Evolutionary conservation across 305 asterid genomes (phyloP), one percentile per base, ranked within the genome.

Genomic region (Rubia balearica): DNA sequence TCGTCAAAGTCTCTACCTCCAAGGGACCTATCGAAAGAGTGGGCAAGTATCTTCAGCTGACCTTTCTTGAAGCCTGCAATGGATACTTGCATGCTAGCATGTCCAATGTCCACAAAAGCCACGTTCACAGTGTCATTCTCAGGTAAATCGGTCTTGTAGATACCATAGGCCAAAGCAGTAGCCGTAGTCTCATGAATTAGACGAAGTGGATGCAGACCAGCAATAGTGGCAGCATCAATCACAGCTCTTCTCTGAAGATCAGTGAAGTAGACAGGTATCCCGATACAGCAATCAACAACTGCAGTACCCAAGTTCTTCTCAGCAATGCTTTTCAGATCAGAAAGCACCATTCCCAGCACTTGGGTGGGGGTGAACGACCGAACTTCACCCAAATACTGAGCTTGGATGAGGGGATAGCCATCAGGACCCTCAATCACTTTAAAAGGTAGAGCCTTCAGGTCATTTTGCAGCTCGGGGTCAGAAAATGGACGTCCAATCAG

Each of bases 1-100:
- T 94, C 96, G 75, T 94, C 98, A 77, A 94, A 94, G 70, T 94
- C 98, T 67, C 97, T 85, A 53, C 97, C 98, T 62, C 98, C 98
- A 14, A 94, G 83, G 57, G 82, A 86, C 66, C 89, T 85, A 75
- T 89, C 96, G 71, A 85, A 94, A 30, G 98, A 85, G 71, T 93
- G 98, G n/a, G 96, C 85, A 85, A 91, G 74, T 65, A 93, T 77
- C 83, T 91, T 91, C 83, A 93, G 77, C 75, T 94, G 96, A 46
- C 98, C 97, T 81, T 89, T 91, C 88, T 89, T 89, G 72, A 94
- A 87, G 67, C 86, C 95, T 68, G 91, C 92, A 76, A 94, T 84
- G 71, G 96, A 91, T 12, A 94, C 96, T 78, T 94, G 98, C 89
- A 91, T 40, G 68, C 97, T 89, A 8, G 93, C 80, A 69, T 91